phyloP scores from a whole-genome alignment of 768 basidiomycete species.

The Panus rudis region DNA sequence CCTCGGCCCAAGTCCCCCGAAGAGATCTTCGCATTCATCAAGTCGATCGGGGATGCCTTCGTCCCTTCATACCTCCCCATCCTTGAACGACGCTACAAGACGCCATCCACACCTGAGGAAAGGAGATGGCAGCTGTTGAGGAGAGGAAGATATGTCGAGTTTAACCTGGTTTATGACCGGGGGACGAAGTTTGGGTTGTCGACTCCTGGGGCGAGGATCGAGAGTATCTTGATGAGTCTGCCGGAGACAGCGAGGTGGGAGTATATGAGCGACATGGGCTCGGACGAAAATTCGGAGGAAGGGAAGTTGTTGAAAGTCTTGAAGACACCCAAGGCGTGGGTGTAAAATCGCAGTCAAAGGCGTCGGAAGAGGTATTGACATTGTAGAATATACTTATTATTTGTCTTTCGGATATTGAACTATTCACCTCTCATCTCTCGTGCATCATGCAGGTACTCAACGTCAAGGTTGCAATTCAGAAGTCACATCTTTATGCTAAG shows the following conservation, averaged over 20 bases:
- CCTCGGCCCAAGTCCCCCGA: conserved; percentile 49
- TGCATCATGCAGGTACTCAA: too few relatives aligned
- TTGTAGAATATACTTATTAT: too few relatives aligned
- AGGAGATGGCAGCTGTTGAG: conserved; percentile 92
- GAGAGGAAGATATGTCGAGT: conserved; percentile 92
- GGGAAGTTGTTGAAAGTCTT: conserved; percentile 44
- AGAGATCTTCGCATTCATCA: conserved; percentile 73
- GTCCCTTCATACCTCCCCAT: conserved; percentile 89
- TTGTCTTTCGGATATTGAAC: too few relatives aligned
- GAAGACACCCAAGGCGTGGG: conserved; percentile 44
- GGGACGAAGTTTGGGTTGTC: conserved; percentile 62
- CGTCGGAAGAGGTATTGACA: too few relatives aligned
- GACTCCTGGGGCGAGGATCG: conserved; percentile 52
- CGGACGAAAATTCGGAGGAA: conserved; percentile 42
- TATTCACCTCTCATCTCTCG: too few relatives aligned
- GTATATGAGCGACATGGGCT: conserved; percentile 51
- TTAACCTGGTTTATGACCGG: conserved; percentile 62
- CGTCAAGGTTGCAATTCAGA: too few relatives aligned
- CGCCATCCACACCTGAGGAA: conserved; percentile 54
- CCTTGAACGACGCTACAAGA: conserved; percentile 47
- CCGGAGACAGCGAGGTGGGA: conserved; percentile 67
- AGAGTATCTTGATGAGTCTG: conserved; percentile 61
- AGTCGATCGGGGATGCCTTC: conserved; percentile 71
- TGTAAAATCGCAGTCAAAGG: too few relatives aligned
- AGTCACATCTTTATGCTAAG: too few relatives aligned